These are phyloP conservation scores for Sphagnum tenellum DNA, from an alignment of 225 moss, liverwort and hornwort genomes.

Conservation along the genomic window DNA sequence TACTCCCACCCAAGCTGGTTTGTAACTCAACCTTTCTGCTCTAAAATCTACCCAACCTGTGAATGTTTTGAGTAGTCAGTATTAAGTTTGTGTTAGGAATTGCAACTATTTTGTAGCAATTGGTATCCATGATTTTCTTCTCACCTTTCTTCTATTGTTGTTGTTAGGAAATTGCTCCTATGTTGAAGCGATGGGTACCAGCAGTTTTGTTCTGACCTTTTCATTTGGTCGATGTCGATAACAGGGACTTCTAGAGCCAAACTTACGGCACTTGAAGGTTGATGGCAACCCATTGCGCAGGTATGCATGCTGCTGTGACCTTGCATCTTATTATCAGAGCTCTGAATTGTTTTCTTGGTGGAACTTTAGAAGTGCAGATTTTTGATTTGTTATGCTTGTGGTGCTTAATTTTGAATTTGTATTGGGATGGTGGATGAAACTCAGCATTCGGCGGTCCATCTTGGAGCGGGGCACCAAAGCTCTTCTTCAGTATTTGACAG, in stretches of 20 bases:
- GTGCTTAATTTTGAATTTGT: background rate
- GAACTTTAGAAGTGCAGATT: background rate
- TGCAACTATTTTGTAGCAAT: no score
- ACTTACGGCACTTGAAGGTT: slow-evolving; percentile 73
- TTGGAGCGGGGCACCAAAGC: slow-evolving; percentile 83
- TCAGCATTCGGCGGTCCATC: slow-evolving; percentile 75
- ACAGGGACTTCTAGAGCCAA: slow-evolving; percentile 80
- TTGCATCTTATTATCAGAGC: background rate
- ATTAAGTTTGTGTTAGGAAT: background rate
- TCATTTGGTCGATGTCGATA: no score
- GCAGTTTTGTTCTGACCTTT: no score
- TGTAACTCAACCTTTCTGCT: background rate
- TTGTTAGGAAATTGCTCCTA: no score
- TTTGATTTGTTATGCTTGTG: background rate
- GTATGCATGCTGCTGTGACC: slow-evolving; percentile 10
- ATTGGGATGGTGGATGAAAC: background rate
- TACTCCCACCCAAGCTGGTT: slow-evolving; percentile 77
- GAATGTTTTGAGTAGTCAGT: background rate
- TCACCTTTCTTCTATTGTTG: no score
- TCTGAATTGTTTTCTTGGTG: background rate
- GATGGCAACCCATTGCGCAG: slow-evolving; percentile 90
- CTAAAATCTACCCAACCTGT: background rate
- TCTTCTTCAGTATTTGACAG: slow-evolving; percentile 70
- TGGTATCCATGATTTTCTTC: no score
- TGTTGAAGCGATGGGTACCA: no score